Evolutionary conservation across 1,284 basidiomycete species (phyloP).

Genomic region (Agaricales sp.): DNA sequence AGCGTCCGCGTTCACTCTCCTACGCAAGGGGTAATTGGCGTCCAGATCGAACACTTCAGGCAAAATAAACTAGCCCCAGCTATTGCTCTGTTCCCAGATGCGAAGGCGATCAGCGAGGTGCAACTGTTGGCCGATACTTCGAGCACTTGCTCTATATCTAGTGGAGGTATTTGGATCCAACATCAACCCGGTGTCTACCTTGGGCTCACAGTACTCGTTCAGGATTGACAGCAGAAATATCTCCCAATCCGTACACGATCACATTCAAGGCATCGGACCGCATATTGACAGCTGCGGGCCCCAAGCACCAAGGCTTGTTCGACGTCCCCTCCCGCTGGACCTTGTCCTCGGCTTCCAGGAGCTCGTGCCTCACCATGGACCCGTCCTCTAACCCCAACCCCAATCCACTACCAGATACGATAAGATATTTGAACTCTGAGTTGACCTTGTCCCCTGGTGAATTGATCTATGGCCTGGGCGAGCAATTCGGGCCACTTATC

Average conservation of each 20-base stretch:
- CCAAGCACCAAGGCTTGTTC: constrained; percentile 52
- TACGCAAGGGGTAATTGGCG: constrained; percentile 55
- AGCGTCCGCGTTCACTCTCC: constrained; percentile 54
- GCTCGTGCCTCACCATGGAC: constrained; percentile 49
- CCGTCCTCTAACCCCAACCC: constrained; percentile 47
- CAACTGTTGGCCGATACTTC: constrained; percentile 27
- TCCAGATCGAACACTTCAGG: constrained; percentile 54
- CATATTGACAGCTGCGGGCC: constrained; percentile 43
- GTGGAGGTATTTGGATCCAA: not conserved
- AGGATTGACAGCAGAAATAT: constrained; percentile 37
- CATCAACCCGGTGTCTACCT: not conserved
- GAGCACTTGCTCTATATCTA: constrained; percentile 23
- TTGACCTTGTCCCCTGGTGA: constrained; percentile 62
- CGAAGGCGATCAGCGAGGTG: constrained; percentile 31
- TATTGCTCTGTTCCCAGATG: constrained; percentile 60
- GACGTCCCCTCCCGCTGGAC: constrained; percentile 61
- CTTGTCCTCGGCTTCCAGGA: constrained; percentile 44
- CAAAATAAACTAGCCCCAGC: constrained; percentile 30
- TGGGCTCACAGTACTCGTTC: not conserved
- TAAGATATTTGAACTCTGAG: constrained; percentile 58
- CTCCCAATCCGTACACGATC: constrained; percentile 49
- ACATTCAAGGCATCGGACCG: constrained; percentile 43
- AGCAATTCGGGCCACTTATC: constrained; percentile 63
- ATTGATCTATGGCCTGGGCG: constrained; percentile 62
- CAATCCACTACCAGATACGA: constrained; percentile 28